phyloP scores from a whole-genome alignment of 345 rosid species.

The Euclidium syriacum region DNA sequence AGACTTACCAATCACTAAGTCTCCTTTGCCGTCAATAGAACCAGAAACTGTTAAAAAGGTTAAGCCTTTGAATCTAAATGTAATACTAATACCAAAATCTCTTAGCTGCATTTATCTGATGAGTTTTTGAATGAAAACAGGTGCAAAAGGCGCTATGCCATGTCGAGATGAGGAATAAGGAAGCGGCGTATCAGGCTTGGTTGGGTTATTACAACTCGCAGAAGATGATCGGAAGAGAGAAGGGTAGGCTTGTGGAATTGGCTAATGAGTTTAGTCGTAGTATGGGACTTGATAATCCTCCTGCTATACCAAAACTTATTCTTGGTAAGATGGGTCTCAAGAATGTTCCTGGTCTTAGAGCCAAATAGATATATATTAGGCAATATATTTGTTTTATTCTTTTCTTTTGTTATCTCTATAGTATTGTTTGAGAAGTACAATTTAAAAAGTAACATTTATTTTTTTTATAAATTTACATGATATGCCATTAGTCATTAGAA shows the following conservation, averaged over 20 bases:
- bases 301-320: conserved; percentile 67
- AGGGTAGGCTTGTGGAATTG: conserved; percentile 73
- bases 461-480: background rate
- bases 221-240: conserved; percentile 68
- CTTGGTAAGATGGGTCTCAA: conserved; percentile 91
- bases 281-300: conserved; percentile 91
- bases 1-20: conserved; percentile 80
- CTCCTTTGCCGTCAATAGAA: conserved; percentile 54
- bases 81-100: background rate
- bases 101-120: conserved; percentile 1
- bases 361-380: conserved; percentile 36
- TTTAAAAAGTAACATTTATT: background rate
- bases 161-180: conserved; percentile 84
- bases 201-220: conserved; percentile 87
- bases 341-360: conserved; percentile 81
- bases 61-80: background rate
- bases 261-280: conserved; percentile 88
- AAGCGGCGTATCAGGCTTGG: conserved; percentile 96
- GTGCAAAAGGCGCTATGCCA: conserved; percentile 68
- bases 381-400: background rate
- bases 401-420: background rate
- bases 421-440: no score
- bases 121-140: conserved; percentile 27
- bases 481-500: no score
- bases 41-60: conserved; percentile 82